phyloP scores from a whole-genome alignment of 164 flowering plant species.

The Saururus chinensis region DNA sequence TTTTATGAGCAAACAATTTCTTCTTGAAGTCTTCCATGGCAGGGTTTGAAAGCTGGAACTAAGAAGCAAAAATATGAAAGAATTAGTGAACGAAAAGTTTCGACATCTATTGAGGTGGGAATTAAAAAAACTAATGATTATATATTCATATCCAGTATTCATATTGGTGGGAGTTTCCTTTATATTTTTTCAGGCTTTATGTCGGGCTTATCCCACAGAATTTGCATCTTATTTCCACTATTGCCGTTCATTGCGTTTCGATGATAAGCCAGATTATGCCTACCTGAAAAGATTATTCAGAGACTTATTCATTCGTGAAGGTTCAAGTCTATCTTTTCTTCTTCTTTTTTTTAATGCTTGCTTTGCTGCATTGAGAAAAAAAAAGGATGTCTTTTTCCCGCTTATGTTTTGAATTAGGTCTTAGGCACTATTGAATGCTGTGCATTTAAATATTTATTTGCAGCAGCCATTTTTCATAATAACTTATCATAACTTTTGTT shows the following conservation, averaged over 20 bases:
- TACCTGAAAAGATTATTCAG: slow-evolving; percentile 90
- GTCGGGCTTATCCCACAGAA: slow-evolving; percentile 89
- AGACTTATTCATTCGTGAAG: slow-evolving; percentile 97
- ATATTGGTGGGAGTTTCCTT: slow-evolving; percentile 2
- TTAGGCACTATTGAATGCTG: too few species aligned
- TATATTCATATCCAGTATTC: neutral
- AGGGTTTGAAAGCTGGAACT: slow-evolving; percentile 90
- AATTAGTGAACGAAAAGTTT: slow-evolving; percentile 84
- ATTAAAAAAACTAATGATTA: neutral
- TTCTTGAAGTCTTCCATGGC: slow-evolving; percentile 78
- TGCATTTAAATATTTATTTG: too few species aligned
- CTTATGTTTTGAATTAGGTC: too few species aligned
- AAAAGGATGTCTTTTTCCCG: neutral
- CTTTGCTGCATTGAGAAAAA: neutral
- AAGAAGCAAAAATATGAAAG: slow-evolving; percentile 92
- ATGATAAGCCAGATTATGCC: slow-evolving; percentile 95
- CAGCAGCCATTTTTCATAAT: too few species aligned
- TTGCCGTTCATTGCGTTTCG: slow-evolving; percentile 89
- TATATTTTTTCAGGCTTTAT: slow-evolving; percentile 42
- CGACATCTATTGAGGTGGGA: slow-evolving; percentile 84
- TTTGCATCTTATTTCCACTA: slow-evolving; percentile 94
- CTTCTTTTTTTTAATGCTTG: neutral
- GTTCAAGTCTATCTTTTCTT: slow-evolving; percentile 16
- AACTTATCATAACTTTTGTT: neutral
- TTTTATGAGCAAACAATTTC: neutral